These are phyloP conservation scores for Nemania bipapillata DNA, from an alignment of 2,329 filamentous ascomycete species.

Conservation along the genomic window DNA sequence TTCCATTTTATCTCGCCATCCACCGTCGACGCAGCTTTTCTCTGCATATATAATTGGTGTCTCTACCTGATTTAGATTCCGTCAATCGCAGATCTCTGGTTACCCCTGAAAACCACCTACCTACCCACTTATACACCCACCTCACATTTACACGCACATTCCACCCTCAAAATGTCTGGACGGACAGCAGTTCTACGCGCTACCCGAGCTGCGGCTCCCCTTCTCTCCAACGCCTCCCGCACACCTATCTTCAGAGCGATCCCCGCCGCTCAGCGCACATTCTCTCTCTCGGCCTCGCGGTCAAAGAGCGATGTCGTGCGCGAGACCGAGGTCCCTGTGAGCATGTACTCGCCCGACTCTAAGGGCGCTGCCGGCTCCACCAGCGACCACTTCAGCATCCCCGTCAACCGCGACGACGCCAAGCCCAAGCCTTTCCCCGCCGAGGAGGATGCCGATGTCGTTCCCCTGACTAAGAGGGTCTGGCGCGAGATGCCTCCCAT, in stretches of 20 bases:
- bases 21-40: conserved; percentile 6
- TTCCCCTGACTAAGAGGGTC: conserved; percentile 64
- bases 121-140: background rate
- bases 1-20: conserved; percentile 29
- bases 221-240: conserved; percentile 43
- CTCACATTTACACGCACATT: conserved; percentile 26
- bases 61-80: background rate
- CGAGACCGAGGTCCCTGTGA: conserved; percentile 68
- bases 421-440: conserved; percentile 57
- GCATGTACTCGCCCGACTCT: conserved; percentile 61
- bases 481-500: conserved; percentile 70
- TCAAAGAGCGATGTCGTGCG: conserved; percentile 64
- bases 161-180: conserved; percentile 50
- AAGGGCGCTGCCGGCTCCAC: conserved; percentile 57
- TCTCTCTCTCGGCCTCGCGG: conserved; percentile 54
- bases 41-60: conserved; percentile 20
- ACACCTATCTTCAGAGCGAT: conserved; percentile 44
- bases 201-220: conserved; percentile 49
- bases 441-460: conserved; percentile 60
- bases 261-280: conserved; percentile 51
- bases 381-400: conserved; percentile 66
- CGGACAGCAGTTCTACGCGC: conserved; percentile 49
- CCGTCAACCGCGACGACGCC: conserved; percentile 60
- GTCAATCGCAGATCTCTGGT: conserved; percentile 12
- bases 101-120: background rate